Percentiles rank a stretch among this genome's conserved stretches.
Conservation (phyloP, 495 filamentous ascomycete species). For the Cercophora scortea region DNA sequence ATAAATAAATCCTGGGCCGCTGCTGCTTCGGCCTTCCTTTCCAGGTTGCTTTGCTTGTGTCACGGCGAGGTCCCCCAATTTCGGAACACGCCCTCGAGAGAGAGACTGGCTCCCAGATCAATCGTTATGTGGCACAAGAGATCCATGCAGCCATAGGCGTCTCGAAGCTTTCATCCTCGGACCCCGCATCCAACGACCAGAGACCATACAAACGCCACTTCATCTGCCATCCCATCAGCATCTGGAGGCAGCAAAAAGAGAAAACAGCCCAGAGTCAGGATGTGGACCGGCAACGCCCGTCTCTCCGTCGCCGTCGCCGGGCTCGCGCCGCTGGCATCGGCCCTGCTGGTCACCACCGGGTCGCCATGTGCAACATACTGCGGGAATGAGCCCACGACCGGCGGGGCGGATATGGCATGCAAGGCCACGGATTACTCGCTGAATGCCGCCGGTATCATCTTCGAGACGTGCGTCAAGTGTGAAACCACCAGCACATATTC, state of each 20-base stretch:
- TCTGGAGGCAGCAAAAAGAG: not conserved
- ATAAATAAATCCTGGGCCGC: too few relatives aligned
- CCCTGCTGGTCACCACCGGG: constrained; percentile 26
- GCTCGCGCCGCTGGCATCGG: constrained; percentile 20
- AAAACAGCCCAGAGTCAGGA: constrained; percentile 5
- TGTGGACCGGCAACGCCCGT: constrained; percentile 10
- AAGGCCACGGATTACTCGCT: constrained; percentile 17
- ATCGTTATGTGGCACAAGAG: constrained; percentile 19
- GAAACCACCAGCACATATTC: constrained; percentile 30
- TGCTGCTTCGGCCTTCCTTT: too few relatives aligned
- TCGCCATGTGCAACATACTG: constrained; percentile 37
- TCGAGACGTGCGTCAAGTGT: constrained; percentile 34
- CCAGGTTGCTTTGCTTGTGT: too few relatives aligned
- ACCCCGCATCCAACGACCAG: constrained; percentile 6
- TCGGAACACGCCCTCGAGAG: too few relatives aligned
- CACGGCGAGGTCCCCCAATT: too few relatives aligned
- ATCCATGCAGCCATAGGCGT: constrained; percentile 15
- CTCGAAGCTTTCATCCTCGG: constrained; percentile 13
- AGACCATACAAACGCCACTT: too few relatives aligned
- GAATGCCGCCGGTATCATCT: constrained; percentile 25
- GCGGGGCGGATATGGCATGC: constrained; percentile 34
- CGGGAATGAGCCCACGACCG: constrained; percentile 34
- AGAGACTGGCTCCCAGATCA: not conserved
- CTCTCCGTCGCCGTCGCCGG: constrained; percentile 9
- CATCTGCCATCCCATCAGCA: too few relatives aligned